A percentile compares a stretch with the other conserved stretches of the same genome.
Conservation (phyloP, 2,329 filamentous ascomycete genomes). For the Phialocephala sp. region DNA sequence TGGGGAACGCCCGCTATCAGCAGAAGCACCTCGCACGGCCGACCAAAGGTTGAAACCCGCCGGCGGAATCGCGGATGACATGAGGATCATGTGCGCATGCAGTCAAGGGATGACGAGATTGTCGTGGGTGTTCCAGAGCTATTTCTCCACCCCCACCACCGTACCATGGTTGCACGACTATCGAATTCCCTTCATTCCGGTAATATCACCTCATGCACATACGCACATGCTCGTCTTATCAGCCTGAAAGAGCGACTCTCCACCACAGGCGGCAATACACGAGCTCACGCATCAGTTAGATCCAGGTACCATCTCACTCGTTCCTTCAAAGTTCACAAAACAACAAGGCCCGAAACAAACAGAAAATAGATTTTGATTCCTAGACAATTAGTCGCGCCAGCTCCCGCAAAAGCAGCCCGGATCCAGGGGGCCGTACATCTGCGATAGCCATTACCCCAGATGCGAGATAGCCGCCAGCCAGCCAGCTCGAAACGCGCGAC, state of each 20-base stretch:
- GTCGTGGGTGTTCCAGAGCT: not conserved
- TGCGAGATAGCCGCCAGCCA: conserved; percentile 11
- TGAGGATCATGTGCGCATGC: conserved; percentile 10
- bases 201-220: not conserved
- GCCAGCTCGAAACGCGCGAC: conserved; percentile 9
- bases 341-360: not conserved
- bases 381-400: not conserved
- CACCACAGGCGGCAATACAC: not conserved
- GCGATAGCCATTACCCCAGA: not conserved
- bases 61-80: not conserved
- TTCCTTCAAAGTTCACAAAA: not conserved
- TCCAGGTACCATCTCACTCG: conserved; percentile 1
- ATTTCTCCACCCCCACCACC: conserved; percentile 7
- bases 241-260: not conserved
- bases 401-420: not conserved
- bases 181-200: conserved; percentile 3
- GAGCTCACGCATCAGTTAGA: not conserved
- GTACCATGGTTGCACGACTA: not conserved
- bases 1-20: conserved; percentile 4
- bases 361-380: not conserved
- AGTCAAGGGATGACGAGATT: conserved; percentile 9
- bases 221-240: not conserved
- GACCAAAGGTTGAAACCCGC: not conserved
- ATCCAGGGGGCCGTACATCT: not conserved
- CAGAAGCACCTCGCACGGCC: conserved; percentile 1